Evolutionary conservation across 768 basidiomycete species (phyloP), one percentile per base, ranked within the genome.

Genomic region (Tylopilus felleus): DNA sequence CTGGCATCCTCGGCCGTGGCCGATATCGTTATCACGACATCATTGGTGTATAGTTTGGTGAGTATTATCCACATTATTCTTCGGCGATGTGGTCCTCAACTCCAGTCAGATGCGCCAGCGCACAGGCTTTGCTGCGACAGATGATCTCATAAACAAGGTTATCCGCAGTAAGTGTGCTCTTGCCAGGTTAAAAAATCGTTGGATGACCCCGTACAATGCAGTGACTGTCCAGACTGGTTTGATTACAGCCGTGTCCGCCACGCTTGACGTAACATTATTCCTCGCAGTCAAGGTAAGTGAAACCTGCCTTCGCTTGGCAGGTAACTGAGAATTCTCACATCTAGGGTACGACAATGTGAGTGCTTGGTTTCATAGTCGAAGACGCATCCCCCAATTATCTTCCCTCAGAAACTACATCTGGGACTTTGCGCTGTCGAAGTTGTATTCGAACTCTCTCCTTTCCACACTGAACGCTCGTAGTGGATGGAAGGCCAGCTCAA

Each of bases 41-140:
- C 74, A 4, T 63, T 80, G 8, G 77, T 78, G 8, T 73, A 70
- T 68, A 73, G 73, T 57, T 59, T 80, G 62, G 79, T 80, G 48
- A 49, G 53, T 43, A 14, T 31, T 2, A 29, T 21, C 4, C 4
- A 29, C 19, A 33, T 25, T 23, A 8, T 39, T 7, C 16, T 52
- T 33, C 14, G 33, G 7, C 33, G 3, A 21, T 13, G 14, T 29
- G 25, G 1, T 39, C 14, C 23, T 50, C 31, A 33, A 1, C 10
- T 28, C 8, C 17, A 2, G 16, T 47, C 48, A 80, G 78, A 59
- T 66, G 38, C 72, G 60, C 36, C 72, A 78, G 52, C 75, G 73
- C 54, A 78, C 76, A 0, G 77, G 77, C 12, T 75, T 77, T 53
- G 55, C 66, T 12, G 58, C 60, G 10, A 77, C 78, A 1, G 77